Base-by-base conservation (phyloP, 176 grass and related monocot species). In the Musa beccarii region DNA sequence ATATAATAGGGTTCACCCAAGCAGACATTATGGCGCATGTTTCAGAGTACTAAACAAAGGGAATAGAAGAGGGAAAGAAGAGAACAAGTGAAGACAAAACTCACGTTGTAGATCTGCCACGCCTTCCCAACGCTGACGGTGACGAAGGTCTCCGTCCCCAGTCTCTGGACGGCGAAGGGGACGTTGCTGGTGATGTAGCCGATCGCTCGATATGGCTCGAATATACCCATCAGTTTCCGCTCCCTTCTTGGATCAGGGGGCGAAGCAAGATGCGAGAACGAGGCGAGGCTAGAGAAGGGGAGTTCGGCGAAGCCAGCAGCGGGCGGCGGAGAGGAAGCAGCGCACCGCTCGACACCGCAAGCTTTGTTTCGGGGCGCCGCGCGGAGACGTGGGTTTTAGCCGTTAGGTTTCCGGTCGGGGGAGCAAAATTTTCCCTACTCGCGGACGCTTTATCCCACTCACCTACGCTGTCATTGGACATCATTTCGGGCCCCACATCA, bases 121-220 rank as follows among this genome's bases (percentile, higher is more conserved):
- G 95, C 82, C 70, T 98, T 98, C 61, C 90, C 95, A 11, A 93
- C 64, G 82, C 95, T 98, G 73, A 98, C 86, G 24, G 95, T 83
- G 80, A 93, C 86, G 84, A 91, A 98, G 86, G 95, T 91, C 81
- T 98, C 90, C 20, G 88, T 86, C 72, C 90, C 88, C 62, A 91
- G 95, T 75, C 90, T 86, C 83, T 93, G 90, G 68, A 98, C 86
- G 11, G 90, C 85, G 86, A 98, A 98, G 73, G 95, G 95, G 68
- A 93, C 88, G 28, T 70, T 76, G 76, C 55, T 75, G 43, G 90
- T 98, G 81, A 98, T 93, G 80, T 93, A 98, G 10, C 95, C 95
- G 68, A 98, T 93, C 1, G 95, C 86, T 59, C 95, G 86, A 81
- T 91, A 98, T 55, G 88, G 90, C 78, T 98, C 95, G 84, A 98